Percentiles rank a stretch among this genome's conserved stretches.
Evolutionary conservation across 179 eudicot genomes (phyloP).

Genomic region (Drosera spatulata): DNA sequence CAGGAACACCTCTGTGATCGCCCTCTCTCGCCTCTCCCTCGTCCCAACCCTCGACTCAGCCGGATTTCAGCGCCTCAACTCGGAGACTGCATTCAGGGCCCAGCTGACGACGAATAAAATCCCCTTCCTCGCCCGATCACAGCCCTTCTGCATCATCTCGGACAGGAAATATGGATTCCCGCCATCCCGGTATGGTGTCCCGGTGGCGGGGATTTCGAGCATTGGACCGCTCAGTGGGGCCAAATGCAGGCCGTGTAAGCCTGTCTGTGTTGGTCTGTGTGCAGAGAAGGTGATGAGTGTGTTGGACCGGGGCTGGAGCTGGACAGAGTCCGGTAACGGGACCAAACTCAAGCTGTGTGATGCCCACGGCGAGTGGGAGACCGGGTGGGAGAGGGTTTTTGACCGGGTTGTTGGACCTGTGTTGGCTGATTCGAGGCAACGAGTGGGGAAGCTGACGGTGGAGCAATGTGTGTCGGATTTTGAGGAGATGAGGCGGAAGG

Average conservation of each 20-base stretch:
- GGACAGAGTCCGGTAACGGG: conserved; percentile 55
- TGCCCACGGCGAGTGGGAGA: conserved; percentile 58
- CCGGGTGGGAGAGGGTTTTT: conserved; percentile 58
- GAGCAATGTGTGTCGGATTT: conserved; percentile 51
- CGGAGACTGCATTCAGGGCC: conserved; percentile 67
- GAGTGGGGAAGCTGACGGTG: conserved; percentile 26
- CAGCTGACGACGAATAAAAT: conserved; percentile 42
- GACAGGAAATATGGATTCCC: conserved; percentile 63
- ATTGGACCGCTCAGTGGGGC: conserved; percentile 73
- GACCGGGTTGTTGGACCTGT: conserved; percentile 36
- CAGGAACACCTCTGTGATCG: conserved; percentile 47
- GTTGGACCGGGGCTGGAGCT: conserved; percentile 59
- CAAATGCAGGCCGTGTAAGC: conserved; percentile 81
- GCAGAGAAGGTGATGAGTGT: conserved; percentile 36
- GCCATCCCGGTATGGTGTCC: conserved; percentile 46
- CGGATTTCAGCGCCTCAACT: conserved; percentile 57
- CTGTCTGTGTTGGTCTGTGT: conserved; percentile 35
- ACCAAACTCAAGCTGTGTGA: conserved; percentile 50
- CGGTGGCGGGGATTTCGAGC: conserved; percentile 71
- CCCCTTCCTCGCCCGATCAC: conserved; percentile 18
- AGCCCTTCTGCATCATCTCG: conserved; percentile 71
- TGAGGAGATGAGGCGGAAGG: conserved; percentile 26
- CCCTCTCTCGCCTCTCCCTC: conserved; percentile 83
- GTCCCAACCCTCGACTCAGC: conserved; percentile 48
- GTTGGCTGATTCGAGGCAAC: conserved; percentile 34